Evolutionary conservation across 1,139 yeast genomes (phyloP).

Genomic region (Yamadazyma oceani): DNA sequence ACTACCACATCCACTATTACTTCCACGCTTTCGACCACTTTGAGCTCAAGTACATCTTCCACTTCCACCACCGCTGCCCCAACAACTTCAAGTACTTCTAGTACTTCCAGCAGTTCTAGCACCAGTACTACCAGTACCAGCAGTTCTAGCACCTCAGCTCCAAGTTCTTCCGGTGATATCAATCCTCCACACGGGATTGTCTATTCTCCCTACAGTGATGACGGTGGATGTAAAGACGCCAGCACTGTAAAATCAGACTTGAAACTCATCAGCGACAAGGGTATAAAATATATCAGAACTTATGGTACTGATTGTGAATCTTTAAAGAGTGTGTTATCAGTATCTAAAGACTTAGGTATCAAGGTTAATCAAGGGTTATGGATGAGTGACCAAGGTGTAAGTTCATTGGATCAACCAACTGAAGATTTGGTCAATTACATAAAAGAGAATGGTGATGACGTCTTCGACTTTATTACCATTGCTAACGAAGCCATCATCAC

Average conservation of each 20-base stretch:
- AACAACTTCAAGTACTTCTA: conserved; percentile 14
- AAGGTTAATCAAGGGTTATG: conserved; percentile 85
- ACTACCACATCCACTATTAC: conserved; percentile 14
- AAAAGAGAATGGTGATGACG: conserved; percentile 59
- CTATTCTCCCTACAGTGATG: conserved; percentile 78
- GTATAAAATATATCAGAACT: conserved; percentile 65
- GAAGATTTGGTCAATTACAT: conserved; percentile 53
- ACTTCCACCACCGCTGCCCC: conserved; percentile 13
- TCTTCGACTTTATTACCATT: conserved; percentile 71
- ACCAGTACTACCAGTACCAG: conserved; percentile 21
- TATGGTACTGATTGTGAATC: conserved; percentile 87
- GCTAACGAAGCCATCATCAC: conserved; percentile 85
- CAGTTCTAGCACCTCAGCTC: conserved; percentile 18
- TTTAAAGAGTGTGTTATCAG: conserved; percentile 63
- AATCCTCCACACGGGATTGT: conserved; percentile 57
- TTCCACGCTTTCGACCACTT: conserved; percentile 13
- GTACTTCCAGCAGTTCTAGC: conserved; percentile 18
- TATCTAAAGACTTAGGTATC: conserved; percentile 59
- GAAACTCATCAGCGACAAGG: conserved; percentile 53
- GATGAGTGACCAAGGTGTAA: conserved; percentile 63
- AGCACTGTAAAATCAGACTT: conserved; percentile 60
- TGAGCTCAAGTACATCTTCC: not conserved
- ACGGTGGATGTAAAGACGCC: conserved; percentile 64
- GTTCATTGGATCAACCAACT: conserved; percentile 65
- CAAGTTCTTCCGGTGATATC: conserved; percentile 15